These are phyloP conservation scores for Caloboletus inedulis DNA, from an alignment of 1,284 basidiomycete genomes.

Conservation along the genomic window DNA sequence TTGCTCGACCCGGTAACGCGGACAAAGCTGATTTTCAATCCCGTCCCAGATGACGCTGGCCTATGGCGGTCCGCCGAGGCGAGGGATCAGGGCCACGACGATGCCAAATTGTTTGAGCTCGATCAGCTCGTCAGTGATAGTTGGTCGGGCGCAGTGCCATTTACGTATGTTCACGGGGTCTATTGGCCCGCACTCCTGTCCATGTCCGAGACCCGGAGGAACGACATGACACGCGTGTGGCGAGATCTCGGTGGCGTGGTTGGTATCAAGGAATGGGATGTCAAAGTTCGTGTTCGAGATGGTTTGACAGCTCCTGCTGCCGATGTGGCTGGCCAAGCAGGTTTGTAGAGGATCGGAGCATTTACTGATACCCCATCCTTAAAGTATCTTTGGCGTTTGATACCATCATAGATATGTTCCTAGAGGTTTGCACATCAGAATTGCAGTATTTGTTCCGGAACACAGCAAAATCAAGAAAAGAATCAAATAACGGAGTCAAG, in stretches of 20 bases:
- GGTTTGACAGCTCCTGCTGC: neutral
- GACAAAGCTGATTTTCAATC: conserved; percentile 69
- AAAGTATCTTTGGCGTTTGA: neutral
- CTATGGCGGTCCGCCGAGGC: conserved; percentile 24
- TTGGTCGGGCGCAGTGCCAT: conserved; percentile 46
- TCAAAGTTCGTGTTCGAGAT: conserved; percentile 26
- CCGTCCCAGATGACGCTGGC: conserved; percentile 30
- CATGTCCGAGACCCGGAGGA: conserved; percentile 50
- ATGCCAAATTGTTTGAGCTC: conserved; percentile 56
- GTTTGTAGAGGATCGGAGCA: conserved; percentile 9
- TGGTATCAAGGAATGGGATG: conserved; percentile 71
- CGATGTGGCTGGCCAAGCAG: conserved; percentile 4
- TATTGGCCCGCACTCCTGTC: conserved; percentile 72
- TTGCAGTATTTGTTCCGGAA: too few species aligned
- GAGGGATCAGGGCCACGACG: conserved; percentile 19
- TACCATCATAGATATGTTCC: too few species aligned
- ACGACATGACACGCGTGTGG: conserved; percentile 59
- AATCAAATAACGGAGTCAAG: too few species aligned
- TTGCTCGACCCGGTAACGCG: conserved; percentile 80
- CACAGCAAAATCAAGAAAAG: too few species aligned
- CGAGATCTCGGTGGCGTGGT: conserved; percentile 57
- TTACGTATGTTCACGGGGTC: conserved; percentile 67
- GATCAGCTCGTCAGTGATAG: conserved; percentile 26
- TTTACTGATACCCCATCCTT: neutral
- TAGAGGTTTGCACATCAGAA: too few species aligned